Conservation (phyloP, 805 yeast genomes). For the Yarrowia phangngaensis region DNA sequence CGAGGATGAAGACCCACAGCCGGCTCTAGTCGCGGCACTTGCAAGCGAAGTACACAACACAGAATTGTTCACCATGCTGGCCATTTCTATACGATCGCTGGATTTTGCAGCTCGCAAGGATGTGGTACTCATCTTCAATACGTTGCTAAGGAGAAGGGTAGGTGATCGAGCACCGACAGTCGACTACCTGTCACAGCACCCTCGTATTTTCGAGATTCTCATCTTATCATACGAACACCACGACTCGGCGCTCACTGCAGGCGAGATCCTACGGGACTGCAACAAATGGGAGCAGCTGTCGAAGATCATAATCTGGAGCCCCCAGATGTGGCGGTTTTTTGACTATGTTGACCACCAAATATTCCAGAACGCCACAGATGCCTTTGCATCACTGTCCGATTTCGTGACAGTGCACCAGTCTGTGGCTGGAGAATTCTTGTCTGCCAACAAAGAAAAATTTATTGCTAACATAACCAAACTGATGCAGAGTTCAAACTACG, state of each 20-base stretch:
- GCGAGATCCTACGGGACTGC: constrained; percentile 79
- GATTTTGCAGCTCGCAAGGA: constrained; percentile 91
- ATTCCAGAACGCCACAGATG: constrained; percentile 88
- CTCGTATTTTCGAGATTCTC: constrained; percentile 59
- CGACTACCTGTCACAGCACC: constrained; percentile 68
- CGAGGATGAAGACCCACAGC: constrained; percentile 50
- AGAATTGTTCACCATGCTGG: constrained; percentile 62
- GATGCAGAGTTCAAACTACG: constrained; percentile 76
- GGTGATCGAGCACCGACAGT: constrained; percentile 81
- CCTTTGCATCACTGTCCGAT: constrained; percentile 72
- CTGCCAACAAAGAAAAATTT: constrained; percentile 53
- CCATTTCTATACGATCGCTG: constrained; percentile 56
- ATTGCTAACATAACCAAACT: constrained; percentile 61
- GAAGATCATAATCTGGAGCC: constrained; percentile 54
- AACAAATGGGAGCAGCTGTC: constrained; percentile 71
- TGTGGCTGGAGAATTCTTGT: constrained; percentile 67
- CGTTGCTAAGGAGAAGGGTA: constrained; percentile 71
- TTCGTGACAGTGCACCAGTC: constrained; percentile 66
- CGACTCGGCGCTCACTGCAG: constrained; percentile 69
- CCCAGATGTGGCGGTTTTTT: constrained; percentile 77
- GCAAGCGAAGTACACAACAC: constrained; percentile 75
- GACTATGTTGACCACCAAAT: constrained; percentile 68
- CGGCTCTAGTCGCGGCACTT: constrained; percentile 69
- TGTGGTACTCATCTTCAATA: constrained; percentile 65
- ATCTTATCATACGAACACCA: constrained; percentile 69